Conservation (phyloP, 2,329 filamentous ascomycete species). For the Fusarium chlamydosporum region DNA sequence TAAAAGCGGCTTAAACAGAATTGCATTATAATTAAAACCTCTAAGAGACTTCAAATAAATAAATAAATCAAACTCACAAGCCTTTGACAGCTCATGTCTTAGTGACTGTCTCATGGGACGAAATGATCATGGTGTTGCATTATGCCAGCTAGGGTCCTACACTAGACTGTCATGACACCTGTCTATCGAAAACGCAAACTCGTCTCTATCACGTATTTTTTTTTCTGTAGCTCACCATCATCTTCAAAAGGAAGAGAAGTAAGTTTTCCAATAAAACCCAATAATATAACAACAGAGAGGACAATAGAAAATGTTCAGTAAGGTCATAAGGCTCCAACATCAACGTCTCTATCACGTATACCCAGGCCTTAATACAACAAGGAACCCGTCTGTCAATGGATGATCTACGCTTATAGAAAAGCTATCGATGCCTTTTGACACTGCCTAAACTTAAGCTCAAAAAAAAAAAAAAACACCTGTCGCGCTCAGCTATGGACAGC, state of each 20-base stretch:
- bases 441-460: background rate
- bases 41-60: conserved; percentile 8
- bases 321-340: no score
- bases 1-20: conserved; percentile 21
- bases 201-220: background rate
- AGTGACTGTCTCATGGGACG: background rate
- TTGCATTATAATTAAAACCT: conserved; percentile 22
- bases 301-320: no score
- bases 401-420: background rate
- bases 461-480: background rate
- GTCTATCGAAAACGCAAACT: no score
- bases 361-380: no score
- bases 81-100: background rate
- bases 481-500: background rate
- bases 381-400: background rate
- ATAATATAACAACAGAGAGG: no score
- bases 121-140: background rate
- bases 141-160: background rate
- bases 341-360: background rate
- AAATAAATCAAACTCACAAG: background rate
- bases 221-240: no score
- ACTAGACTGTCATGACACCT: background rate
- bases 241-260: no score
- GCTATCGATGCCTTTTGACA: background rate
- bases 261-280: no score